Evolutionary conservation across 768 basidiomycete species (phyloP).

Genomic region (Cubamyces lactineus): DNA sequence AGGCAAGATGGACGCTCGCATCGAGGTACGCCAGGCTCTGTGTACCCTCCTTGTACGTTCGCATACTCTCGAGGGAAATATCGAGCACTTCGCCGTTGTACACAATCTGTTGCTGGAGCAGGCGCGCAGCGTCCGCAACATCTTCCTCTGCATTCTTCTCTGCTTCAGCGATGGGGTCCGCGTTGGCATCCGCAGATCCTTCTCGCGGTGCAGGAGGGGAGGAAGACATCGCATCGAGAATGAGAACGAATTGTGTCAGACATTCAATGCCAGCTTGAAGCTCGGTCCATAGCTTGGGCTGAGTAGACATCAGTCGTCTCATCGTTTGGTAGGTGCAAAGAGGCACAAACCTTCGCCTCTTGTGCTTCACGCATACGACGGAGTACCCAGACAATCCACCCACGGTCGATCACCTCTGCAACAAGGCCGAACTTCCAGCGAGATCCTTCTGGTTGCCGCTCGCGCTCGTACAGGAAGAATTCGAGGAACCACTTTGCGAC

Average conservation of each 20-base stretch:
- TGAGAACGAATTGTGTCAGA: constrained; percentile 86
- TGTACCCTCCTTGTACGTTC: constrained; percentile 78
- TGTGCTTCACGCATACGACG: constrained; percentile 85
- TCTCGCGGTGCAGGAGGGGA: constrained; percentile 38
- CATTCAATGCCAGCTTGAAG: constrained; percentile 94
- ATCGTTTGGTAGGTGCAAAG: constrained; percentile 6
- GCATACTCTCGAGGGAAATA: constrained; percentile 76
- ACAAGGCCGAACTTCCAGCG: constrained; percentile 73
- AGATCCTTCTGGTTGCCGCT: constrained; percentile 42
- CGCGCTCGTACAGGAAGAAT: constrained; percentile 69
- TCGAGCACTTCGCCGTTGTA: constrained; percentile 97
- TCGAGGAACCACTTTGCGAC: constrained; percentile 91
- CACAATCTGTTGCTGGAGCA: constrained; percentile 87
- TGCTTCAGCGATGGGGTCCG: constrained; percentile 19
- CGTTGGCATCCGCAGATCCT: constrained; percentile 22
- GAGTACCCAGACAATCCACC: constrained; percentile 90
- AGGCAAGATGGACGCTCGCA: constrained; percentile 81
- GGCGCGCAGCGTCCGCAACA: constrained; percentile 74
- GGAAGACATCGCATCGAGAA: constrained; percentile 83
- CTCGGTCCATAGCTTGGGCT: constrained; percentile 96
- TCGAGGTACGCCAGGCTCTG: constrained; percentile 83
- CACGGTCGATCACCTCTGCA: constrained; percentile 83
- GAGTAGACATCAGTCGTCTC: neutral
- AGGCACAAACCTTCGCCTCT: constrained; percentile 78
- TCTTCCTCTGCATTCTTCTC: constrained; percentile 15